Base-by-base conservation (phyloP, 352 stramenopile species). In the Aphanomyces cochlioides region DNA sequence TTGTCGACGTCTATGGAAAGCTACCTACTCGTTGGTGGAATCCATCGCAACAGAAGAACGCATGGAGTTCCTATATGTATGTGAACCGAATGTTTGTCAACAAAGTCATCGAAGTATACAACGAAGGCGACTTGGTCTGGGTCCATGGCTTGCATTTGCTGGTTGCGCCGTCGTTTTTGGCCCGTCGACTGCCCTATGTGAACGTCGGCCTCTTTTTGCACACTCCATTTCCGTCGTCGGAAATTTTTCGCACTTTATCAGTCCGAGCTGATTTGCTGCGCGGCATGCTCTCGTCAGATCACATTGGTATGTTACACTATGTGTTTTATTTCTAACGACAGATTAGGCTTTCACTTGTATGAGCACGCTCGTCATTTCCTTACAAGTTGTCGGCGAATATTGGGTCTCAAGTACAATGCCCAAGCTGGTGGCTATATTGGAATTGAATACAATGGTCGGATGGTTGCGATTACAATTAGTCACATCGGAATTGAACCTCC, bases 151-250 rank as follows among this genome's bases (percentile, higher is more conserved):
- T 99, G 34, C 97, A 99, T 83, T 78, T 99, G n/a, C 83, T 99
- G 36, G 91, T 99, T 6, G 86, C 98, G 21, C 97, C 97, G 7
- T 98, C 90, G n/a, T 99, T 98, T 72, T 77, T 99, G 17, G 91
- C 90, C 3, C 82, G 96, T 45, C 82, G 91, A 15, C 83, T 99
- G 48, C 92, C 90, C 39, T 81, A 78, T 34, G 96, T 98, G 43
- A 98, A 98, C 73, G 93, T 99, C 64, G 97, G 96, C 10, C 84
- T 99, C 15, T 99, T 99, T 74, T 75, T 99, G 40, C 97, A 99
- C 77, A 99, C 96, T n/a, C 97, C 97, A 8, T 99, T 99, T 77
- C 97, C 97, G 36, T 98, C 92, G 61, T 99, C 94, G 0, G 97
- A 99, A 77, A 99, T 99, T 48, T 99, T 99, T 75, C 85, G 97